These are phyloP conservation scores for Saccharomycopsis microspora DNA, from an alignment of 805 yeast genomes.

Conservation along the genomic window DNA sequence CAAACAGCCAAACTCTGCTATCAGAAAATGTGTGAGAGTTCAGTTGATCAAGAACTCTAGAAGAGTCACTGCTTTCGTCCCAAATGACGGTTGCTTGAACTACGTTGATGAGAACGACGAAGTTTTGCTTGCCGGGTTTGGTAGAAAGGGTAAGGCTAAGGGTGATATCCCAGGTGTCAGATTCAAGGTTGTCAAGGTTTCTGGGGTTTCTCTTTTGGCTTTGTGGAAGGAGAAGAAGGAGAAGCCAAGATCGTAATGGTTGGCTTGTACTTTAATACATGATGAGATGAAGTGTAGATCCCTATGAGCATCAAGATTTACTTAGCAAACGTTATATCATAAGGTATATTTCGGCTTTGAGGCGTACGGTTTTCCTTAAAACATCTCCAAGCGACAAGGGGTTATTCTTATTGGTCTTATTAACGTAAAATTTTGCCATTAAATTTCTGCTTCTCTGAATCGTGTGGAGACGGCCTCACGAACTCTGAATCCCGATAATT, in stretches of 20 bases:
- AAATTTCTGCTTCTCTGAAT: too few relatives aligned
- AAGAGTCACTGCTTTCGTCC: slow-evolving; percentile 99
- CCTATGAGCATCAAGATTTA: too few relatives aligned
- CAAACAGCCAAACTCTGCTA: slow-evolving; percentile 99
- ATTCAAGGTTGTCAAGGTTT: slow-evolving; percentile 99
- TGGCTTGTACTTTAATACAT: neutral
- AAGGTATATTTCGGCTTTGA: too few relatives aligned
- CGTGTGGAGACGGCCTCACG: too few relatives aligned
- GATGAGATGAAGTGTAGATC: too few relatives aligned
- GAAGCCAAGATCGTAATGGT: slow-evolving; percentile 94
- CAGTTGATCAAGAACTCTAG: slow-evolving; percentile 99
- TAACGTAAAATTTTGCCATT: too few relatives aligned
- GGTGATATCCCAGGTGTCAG: slow-evolving; percentile 99
- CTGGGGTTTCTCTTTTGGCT: slow-evolving; percentile 99
- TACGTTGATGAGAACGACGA: slow-evolving; percentile 99
- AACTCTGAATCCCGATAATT: too few relatives aligned
- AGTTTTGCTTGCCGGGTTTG: slow-evolving; percentile 99
- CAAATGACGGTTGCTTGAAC: slow-evolving; percentile 99
- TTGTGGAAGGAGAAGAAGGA: slow-evolving; percentile 99
- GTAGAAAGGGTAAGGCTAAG: slow-evolving; percentile 99
- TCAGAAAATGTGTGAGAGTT: slow-evolving; percentile 99
- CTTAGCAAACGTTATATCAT: too few relatives aligned
- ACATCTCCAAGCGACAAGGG: too few relatives aligned
- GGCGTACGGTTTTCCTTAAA: too few relatives aligned
- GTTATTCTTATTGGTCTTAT: too few relatives aligned